These are phyloP conservation scores for Moniliophthora roreri DNA, from an alignment of 1,284 basidiomycete genomes.

Conservation along the genomic window DNA sequence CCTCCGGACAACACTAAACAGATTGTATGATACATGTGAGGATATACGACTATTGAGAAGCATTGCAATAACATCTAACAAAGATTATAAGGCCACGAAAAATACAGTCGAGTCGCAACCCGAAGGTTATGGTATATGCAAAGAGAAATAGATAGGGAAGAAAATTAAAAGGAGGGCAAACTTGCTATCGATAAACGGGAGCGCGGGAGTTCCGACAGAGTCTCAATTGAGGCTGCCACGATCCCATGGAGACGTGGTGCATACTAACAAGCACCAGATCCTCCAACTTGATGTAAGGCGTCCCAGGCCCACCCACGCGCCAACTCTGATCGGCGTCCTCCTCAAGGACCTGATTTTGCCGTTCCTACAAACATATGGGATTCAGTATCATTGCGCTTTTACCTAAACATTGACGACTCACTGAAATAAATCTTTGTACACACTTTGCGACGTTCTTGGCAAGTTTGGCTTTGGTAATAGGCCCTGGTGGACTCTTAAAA, in stretches of 20 bases:
- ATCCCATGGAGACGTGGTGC: conserved; percentile 76
- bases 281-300: conserved; percentile 52
- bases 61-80: too few relatives aligned
- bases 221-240: conserved; percentile 75
- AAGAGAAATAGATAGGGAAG: too few relatives aligned
- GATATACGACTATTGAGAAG: too few relatives aligned
- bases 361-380: conserved; percentile 38
- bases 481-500: conserved; percentile 70
- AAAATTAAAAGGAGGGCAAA: too few relatives aligned
- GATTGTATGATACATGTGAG: too few relatives aligned
- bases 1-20: too few relatives aligned
- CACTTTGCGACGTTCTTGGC: conserved; percentile 70
- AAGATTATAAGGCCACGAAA: too few relatives aligned
- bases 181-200: neutral
- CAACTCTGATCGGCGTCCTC: conserved; percentile 58
- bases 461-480: conserved; percentile 64
- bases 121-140: too few relatives aligned
- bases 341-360: conserved; percentile 49
- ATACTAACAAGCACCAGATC: conserved; percentile 71
- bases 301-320: conserved; percentile 51
- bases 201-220: conserved; percentile 31
- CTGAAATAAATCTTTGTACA: conserved; percentile 54
- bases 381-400: neutral
- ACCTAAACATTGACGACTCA: conserved; percentile 23
- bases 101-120: too few relatives aligned